phyloP scores from a whole-genome alignment of 2,329 filamentous ascomycete species.

The Geosmithia morbida region DNA sequence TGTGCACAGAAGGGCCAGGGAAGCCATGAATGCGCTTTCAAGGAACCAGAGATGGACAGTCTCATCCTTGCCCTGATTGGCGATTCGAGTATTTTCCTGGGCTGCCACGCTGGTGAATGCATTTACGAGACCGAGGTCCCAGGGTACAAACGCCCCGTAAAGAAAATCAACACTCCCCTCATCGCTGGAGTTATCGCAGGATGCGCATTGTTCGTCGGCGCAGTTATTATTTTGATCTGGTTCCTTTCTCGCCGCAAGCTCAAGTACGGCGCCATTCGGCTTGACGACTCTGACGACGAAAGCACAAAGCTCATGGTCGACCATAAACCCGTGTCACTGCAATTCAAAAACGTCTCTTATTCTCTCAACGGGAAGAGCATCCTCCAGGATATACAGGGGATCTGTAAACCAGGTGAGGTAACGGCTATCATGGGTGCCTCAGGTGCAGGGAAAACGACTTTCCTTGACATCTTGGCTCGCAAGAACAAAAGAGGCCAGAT shows the following conservation, averaged over 20 bases:
- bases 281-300: conserved; percentile 87
- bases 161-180: conserved; percentile 91
- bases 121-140: conserved; percentile 86
- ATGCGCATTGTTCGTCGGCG: conserved; percentile 77
- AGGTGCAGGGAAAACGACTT: conserved; percentile 92
- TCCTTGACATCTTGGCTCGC: conserved; percentile 85
- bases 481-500: conserved; percentile 88
- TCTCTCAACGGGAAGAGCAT: conserved; percentile 79
- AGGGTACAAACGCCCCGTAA: conserved; percentile 75
- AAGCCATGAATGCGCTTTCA: conserved; percentile 60
- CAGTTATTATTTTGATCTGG: conserved; percentile 70
- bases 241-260: conserved; percentile 67
- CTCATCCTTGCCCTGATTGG: conserved; percentile 83
- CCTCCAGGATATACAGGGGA: conserved; percentile 63
- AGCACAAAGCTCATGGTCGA: conserved; percentile 74
- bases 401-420: conserved; percentile 88
- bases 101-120: conserved; percentile 80
- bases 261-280: conserved; percentile 57
- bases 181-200: conserved; percentile 89
- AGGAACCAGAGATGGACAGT: conserved; percentile 83
- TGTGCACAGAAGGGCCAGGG: conserved; percentile 53
- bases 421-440: conserved; percentile 98
- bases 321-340: conserved; percentile 78
- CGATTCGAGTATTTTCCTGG: conserved; percentile 73
- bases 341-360: conserved; percentile 82